Base-by-base conservation (phyloP, 768 basidiomycete genomes). In the Kwoniella heveanensis region DNA sequence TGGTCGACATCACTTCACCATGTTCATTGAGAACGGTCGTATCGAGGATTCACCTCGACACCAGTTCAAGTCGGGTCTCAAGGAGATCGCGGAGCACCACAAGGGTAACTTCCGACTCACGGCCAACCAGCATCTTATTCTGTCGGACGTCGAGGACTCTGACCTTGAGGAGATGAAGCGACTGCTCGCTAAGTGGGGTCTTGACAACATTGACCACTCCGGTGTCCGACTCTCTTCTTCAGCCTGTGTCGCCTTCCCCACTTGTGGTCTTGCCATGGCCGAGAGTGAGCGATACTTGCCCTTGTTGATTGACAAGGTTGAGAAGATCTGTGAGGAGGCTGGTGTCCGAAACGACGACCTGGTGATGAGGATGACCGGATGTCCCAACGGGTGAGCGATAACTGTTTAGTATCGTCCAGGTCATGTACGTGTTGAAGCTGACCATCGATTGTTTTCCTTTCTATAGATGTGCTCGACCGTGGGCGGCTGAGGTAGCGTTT, bases 341-440 rank as follows among this genome's bases (percentile, higher is more conserved):
- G 95, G 95, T 21, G 83, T 98, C 46, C 85, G 95, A 50, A 88
- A 96, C 77, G 95, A 99, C 80, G 88, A 90, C 2, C 95, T 98
- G 68, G 87, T 97, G 64, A 97, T 99, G 95, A 86, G 95, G 57
- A 97, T 98, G 94, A 97, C 94, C 17, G 95, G 95, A 54, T 97
- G 94, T 68, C 81, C 81, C 15, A 82, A 82, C 70, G 82, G 67
- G 62, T 78, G 49, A 62, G 61, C 55, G 27, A n/a, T 24, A 15
- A 29, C 6, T 13, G 2, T 53, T 24, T 32, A 5, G 13, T 32
- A 32, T 5, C 5, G 7, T 32, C 32, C 32, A 5, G 13, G 13
- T 9, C 39, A 17, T 3, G 39, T 8, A 44, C 17, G 4, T n/a
- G n/a, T n/a, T n/a, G 3, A 36, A 15, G 52, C 47, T 52, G 51